Base-by-base conservation (phyloP, 495 filamentous ascomycete genomes). In the Friedmanniomyces endolithicus region DNA sequence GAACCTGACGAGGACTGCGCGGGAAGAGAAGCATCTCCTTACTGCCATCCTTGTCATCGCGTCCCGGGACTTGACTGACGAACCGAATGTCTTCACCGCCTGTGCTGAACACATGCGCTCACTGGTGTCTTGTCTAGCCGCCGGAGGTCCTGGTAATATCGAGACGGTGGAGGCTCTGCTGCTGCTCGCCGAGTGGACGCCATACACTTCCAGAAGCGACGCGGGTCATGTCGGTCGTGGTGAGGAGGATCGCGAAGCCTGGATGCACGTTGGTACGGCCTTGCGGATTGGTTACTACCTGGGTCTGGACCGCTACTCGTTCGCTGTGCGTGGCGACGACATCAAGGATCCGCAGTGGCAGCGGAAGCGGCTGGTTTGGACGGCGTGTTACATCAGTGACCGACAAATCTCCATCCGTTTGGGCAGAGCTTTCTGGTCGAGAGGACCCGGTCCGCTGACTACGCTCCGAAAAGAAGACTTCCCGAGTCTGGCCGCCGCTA, bases 201-300 rank as follows among this genome's bases (percentile, higher is more conserved):
- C 80, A 0, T 80, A 83, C 43, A 67, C 67, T 0, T 63, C 67
- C 25, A 48, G 64, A 47, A 49, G 48, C 34, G 75, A 76, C 4
- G 41, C 74, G 57, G 75, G 78, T 55, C 69, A 74, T 17, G 78
- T 83, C 14, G 81, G 81, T 0, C 72, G 77, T 27, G 81, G 80
- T 11, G 78, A 83, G 64, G 81, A 84, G 64, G 81, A 84, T 58
- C 73, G 79, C 40, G 78, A 79, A 31, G 77, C 78, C 2, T 84
- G 81, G 81, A 83, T 83, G 80, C 80, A 83, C 63, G 78, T 82
- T 11, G 81, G 81, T 6, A 73, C 78, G 6, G 81, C 81, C 1
- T 59, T 84, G 11, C 72, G 81, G 37, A 76, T 81, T n/a, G 81
- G 77, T 0, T 83, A 83, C 59, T 82, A 81, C 55, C 72, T 81